phyloP scores from a whole-genome alignment of 1,284 basidiomycete species.

The Gymnopus androsaceus region DNA sequence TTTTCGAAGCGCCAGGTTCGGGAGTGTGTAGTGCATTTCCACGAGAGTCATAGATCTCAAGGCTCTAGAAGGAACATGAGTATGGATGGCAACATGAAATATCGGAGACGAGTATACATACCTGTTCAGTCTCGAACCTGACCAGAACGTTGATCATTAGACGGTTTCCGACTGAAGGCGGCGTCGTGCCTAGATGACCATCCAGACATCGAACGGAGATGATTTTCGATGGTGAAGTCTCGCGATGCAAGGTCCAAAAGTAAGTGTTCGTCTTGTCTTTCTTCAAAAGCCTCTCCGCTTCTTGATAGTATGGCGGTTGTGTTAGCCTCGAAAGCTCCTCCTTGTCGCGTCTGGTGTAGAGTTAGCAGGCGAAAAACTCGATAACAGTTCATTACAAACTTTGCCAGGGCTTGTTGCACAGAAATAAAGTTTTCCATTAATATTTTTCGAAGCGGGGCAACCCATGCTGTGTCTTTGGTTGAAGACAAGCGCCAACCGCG shows the following conservation, averaged over 20 bases:
- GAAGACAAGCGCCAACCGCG: neutral
- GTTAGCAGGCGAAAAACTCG: neutral
- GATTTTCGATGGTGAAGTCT: slow-evolving; percentile 6
- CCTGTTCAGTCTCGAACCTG: slow-evolving; percentile 71
- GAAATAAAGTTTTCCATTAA: slow-evolving; percentile 6
- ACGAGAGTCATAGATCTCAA: slow-evolving; percentile 45
- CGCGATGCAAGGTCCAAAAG: slow-evolving; percentile 14
- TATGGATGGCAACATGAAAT: neutral
- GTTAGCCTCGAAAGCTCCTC: neutral
- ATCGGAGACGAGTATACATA: slow-evolving; percentile 29
- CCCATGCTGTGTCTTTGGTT: slow-evolving; percentile 6
- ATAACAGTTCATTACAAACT: neutral
- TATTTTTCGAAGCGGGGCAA: slow-evolving; percentile 7
- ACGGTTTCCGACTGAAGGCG: slow-evolving; percentile 58
- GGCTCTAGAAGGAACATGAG: slow-evolving; percentile 31
- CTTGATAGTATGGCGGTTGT: slow-evolving; percentile 1
- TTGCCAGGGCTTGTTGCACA: slow-evolving; percentile 14
- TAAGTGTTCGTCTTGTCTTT: slow-evolving; percentile 3
- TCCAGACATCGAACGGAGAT: slow-evolving; percentile 9
- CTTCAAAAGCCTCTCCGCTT: slow-evolving; percentile 1
- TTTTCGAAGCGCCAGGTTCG: slow-evolving; percentile 30
- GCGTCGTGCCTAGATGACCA: slow-evolving; percentile 43
- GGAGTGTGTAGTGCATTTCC: slow-evolving; percentile 41
- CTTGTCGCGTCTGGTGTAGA: slow-evolving; percentile 7
- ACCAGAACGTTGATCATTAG: slow-evolving; percentile 65